Evolutionary conservation across 2,329 filamentous ascomycete species (phyloP).

Genomic region (Fusarium papillatum): DNA sequence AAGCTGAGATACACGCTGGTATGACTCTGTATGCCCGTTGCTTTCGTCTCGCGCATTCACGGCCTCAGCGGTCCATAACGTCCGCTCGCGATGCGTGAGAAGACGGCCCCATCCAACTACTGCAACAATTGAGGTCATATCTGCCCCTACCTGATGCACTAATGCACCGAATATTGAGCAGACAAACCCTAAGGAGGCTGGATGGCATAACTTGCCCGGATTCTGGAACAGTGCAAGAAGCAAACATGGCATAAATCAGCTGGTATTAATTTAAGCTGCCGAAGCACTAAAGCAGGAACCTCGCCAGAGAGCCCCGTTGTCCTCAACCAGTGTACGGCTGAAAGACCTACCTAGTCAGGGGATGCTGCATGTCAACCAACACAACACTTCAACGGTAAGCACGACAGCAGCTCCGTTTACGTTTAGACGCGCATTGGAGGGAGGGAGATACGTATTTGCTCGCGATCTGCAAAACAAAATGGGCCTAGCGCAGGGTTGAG

Average conservation of each 20-base stretch:
- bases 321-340: not conserved
- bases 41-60: not conserved
- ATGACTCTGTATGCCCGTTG: too few species aligned
- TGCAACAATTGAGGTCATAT: conserved; percentile 1
- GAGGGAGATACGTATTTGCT: not conserved
- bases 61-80: not conserved
- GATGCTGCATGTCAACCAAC: conserved; percentile 9
- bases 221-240: conserved; percentile 14
- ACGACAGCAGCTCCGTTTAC: not conserved
- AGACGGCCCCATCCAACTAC: not conserved
- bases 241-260: conserved; percentile 11
- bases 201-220: not conserved
- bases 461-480: not conserved
- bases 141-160: not conserved
- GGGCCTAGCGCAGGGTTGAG: not conserved
- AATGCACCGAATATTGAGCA: not conserved
- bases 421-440: not conserved
- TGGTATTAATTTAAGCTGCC: conserved; percentile 3
- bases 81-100: not conserved
- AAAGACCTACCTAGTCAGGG: not conserved
- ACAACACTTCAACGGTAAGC: conserved; percentile 1
- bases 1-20: not conserved
- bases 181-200: not conserved
- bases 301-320: not conserved
- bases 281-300: not conserved